Base-by-base conservation (phyloP, 441 rosid genomes). In the Adansonia grandidieri region DNA sequence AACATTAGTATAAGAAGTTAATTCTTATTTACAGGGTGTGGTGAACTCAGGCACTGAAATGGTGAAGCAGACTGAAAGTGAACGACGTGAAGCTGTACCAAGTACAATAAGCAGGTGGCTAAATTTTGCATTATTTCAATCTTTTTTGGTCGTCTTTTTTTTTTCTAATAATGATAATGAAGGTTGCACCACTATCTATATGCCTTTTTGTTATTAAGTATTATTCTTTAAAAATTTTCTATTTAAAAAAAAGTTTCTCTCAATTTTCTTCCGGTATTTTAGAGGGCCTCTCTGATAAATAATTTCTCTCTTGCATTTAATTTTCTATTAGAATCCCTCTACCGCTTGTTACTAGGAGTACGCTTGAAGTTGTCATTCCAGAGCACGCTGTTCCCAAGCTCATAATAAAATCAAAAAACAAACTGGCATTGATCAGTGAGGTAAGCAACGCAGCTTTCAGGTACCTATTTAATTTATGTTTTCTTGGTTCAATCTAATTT, bases 381-480 rank as follows among this genome's bases (percentile, higher is more conserved):
- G 98, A 93, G 22, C 84, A 85, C 20, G 98, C 91, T 10, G 90
- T 89, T 79, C 89, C 97, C 66, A 94, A 94, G 90, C 97, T 96
- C 28, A 82, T 94, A 66, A 83, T 93, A n/a, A 96, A 93, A 82
- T 94, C 99, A 1, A 90, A 87, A 87, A 94, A 86, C 88, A 92
- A 92, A 87, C 97, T 96, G 81, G 86, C 89, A 45, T 98, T 91
- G 83, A 89, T 96, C 78, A 93, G 99, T 54, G 97, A 96, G 98
- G 99, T 92, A 60, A 86, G 78, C 75, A 22, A 40, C 76, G 63
- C 61, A 42, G 37, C 37, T 44, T 51, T 50, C 72, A 24, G 69
- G 78, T 50, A 20, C 37, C 45, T 28, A 60, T 66, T 51, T 64
- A 32, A 28, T 20, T 70, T 71, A 14, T 15, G 77, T 70, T 28